Conservation (phyloP, 2,329 filamentous ascomycete species). For the Boeremia exigua region DNA sequence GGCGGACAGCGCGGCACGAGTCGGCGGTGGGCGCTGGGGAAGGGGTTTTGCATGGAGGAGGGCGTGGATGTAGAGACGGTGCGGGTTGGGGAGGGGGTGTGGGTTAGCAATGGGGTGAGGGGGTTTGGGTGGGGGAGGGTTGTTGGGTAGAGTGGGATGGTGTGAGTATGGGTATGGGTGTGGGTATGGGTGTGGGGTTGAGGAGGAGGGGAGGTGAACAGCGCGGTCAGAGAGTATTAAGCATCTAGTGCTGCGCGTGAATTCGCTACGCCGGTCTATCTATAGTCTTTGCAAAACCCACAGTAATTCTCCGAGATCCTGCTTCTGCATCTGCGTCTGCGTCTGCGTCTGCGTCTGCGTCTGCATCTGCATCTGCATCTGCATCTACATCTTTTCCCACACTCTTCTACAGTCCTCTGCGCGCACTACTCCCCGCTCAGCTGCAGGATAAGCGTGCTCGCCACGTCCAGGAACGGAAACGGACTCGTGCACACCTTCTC, state of each 20-base stretch:
- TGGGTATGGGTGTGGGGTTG: not conserved
- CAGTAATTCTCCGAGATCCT: no score
- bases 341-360: no score
- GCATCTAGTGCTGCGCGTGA: no score
- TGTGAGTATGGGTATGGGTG: not conserved
- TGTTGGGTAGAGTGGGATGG: constrained; percentile 20
- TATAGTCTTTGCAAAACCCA: no score
- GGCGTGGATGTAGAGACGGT: constrained; percentile 66
- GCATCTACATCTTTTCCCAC: no score
- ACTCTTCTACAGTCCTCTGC: no score
- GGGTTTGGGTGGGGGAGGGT: constrained; percentile 65
- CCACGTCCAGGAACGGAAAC: constrained; percentile 94
- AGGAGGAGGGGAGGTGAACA: not conserved
- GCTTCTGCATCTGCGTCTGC: no score
- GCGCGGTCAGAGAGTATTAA: no score
- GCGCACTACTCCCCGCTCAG: constrained; percentile 55
- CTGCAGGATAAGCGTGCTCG: constrained; percentile 90
- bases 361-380: no score
- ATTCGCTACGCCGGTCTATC: no score
- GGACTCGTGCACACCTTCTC: constrained; percentile 96
- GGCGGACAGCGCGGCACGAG: constrained; percentile 86
- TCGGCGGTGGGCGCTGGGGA: constrained; percentile 80
- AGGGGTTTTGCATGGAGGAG: constrained; percentile 70
- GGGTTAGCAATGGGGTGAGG: constrained; percentile 86
- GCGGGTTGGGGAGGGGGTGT: constrained; percentile 76